These are phyloP conservation scores for Suillus subalutaceus DNA, from an alignment of 768 basidiomycete genomes.

Conservation along the genomic window DNA sequence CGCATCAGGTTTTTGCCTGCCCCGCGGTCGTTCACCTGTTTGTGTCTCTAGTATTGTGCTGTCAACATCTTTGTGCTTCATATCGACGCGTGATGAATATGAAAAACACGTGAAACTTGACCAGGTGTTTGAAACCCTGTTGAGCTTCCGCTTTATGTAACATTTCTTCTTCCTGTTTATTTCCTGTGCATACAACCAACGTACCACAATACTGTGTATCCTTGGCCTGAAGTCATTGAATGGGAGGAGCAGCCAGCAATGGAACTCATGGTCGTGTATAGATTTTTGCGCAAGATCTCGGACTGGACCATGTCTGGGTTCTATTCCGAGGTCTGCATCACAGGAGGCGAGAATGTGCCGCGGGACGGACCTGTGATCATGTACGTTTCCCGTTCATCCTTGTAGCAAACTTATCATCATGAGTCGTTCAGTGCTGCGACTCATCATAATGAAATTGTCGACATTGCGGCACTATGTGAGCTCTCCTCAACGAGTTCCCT, in stretches of 20 bases:
- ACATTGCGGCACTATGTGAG: slow-evolving; percentile 50
- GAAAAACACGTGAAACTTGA: neutral
- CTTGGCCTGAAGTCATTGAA: neutral
- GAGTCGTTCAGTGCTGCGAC: slow-evolving; percentile 48
- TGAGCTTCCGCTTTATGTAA: neutral
- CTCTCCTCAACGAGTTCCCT: neutral
- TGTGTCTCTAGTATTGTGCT: slow-evolving; percentile 12
- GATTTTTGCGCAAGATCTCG: slow-evolving; percentile 60
- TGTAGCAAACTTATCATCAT: neutral
- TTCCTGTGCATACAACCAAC: neutral
- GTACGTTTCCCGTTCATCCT: slow-evolving; percentile 36
- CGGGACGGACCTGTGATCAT: slow-evolving; percentile 60
- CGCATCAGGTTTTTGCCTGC: slow-evolving; percentile 78
- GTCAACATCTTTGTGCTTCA: slow-evolving; percentile 7
- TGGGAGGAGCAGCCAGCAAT: slow-evolving; percentile 26
- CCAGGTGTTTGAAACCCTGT: slow-evolving; percentile 15
- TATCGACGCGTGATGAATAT: slow-evolving; percentile 3
- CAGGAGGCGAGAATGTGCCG: slow-evolving; percentile 50
- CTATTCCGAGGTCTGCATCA: slow-evolving; percentile 62
- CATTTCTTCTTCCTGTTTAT: neutral
- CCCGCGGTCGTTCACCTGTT: slow-evolving; percentile 68
- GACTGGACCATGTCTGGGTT: slow-evolving; percentile 62
- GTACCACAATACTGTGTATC: neutral
- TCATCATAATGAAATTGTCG: slow-evolving; percentile 74
- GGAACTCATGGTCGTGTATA: slow-evolving; percentile 59